Evolutionary conservation across 1,284 basidiomycete species (phyloP), one percentile per base, ranked within the genome.

Genomic region (Sutorius eximius): DNA sequence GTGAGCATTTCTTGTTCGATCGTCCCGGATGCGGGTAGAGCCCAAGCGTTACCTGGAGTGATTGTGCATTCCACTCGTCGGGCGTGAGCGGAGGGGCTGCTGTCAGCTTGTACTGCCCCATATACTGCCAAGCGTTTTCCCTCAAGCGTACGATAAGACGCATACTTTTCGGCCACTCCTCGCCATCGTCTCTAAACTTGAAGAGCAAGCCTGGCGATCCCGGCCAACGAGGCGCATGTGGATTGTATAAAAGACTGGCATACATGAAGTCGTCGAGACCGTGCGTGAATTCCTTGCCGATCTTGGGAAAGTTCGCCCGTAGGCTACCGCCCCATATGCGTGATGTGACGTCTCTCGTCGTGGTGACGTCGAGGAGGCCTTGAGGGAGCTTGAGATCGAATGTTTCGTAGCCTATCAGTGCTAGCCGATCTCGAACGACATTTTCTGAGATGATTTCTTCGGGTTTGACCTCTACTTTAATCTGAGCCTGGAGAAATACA

Each of bases 151-250:
- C 20, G 32, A 36, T n/a, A 4, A 36, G 15, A 16, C 15, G 15
- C 33, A 34, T 36, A 9, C 8, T n/a, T 36, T 36, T 9, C 8
- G 34, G 16, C 16, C 34, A 36, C 8, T 38, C 55, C 24, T 45
- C 5, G 0, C 52, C 49, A 16, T 53, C 51, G 7, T 49, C 51
- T 33, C 8, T 54, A 16, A 55, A 52, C 40, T 29, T 52, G 51
- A 72, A 72, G 50, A 67, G 68, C 9, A 77, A 51, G 0, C 73
- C 73, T 2, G 68, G 71, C 3, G 66, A 64, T 3, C 76, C 75
- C 1, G 73, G 69, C 33, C 68, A 49, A 42, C 69, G 68, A 7
- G 72, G 74, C 15, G 64, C 72, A 30, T 68, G 59, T 1, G 73
- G 73, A 51, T 76, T 71, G 47, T 59, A 71, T 6, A 59, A 43